phyloP scores from a whole-genome alignment of 2,329 filamentous ascomycete genomes.

The Colletotrichum noveboracense region DNA sequence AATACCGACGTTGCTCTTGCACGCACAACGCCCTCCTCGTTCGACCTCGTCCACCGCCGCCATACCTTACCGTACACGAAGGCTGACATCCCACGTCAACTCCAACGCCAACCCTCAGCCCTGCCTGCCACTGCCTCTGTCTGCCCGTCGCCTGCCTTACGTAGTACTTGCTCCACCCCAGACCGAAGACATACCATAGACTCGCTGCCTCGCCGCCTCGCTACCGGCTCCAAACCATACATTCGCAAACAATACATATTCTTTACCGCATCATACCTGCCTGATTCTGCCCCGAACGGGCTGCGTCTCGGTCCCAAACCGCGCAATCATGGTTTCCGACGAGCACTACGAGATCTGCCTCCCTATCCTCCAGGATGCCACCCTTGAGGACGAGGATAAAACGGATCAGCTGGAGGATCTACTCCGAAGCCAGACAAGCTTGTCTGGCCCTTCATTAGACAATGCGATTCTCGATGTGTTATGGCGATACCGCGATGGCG shows the following conservation, averaged over 20 bases:
- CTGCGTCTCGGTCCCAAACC: constrained; percentile 9
- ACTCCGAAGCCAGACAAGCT: constrained; percentile 76
- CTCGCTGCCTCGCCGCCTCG: constrained; percentile 18
- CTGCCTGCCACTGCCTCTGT: not conserved
- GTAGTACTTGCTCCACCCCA: constrained; percentile 18
- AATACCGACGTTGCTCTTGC: not conserved
- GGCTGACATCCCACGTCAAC: constrained; percentile 15
- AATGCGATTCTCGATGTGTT: constrained; percentile 90
- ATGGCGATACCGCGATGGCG: constrained; percentile 80
- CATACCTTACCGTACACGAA: not conserved
- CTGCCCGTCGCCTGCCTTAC: constrained; percentile 13
- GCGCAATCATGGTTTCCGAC: constrained; percentile 82
- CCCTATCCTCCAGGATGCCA: constrained; percentile 81
- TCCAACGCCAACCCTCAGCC: not conserved
- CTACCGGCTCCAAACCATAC: constrained; percentile 1
- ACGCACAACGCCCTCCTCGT: not conserved
- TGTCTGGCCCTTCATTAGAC: constrained; percentile 80
- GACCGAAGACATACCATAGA: constrained; percentile 17
- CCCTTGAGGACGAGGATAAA: constrained; percentile 92
- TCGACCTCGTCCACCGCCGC: not conserved
- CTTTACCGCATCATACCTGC: constrained; percentile 7
- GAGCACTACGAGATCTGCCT: constrained; percentile 91
- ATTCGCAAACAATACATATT: constrained; percentile 18
- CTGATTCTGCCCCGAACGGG: not conserved
- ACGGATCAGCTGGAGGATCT: constrained; percentile 86